A percentile compares a stretch with the other conserved stretches of the same genome.
Evolutionary conservation across 768 basidiomycete species (phyloP).

Genomic region (Suillus cothurnatus): DNA sequence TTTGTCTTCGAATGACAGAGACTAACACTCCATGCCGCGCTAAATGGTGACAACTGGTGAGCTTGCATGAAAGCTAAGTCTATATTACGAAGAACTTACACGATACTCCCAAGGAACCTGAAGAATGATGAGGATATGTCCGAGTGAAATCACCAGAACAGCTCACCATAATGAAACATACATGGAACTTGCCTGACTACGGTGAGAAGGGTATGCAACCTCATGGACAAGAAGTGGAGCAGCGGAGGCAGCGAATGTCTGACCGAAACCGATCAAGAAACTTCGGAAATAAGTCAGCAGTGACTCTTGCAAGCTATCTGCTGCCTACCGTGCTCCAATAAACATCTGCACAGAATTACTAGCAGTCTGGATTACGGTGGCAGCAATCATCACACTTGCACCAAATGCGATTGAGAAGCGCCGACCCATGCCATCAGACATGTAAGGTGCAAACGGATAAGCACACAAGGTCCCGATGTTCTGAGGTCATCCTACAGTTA

Average conservation of each 20-base stretch:
- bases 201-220: constrained; percentile 51
- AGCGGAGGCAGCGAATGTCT: constrained; percentile 33
- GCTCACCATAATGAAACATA: constrained; percentile 47
- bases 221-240: background rate
- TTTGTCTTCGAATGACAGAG: background rate
- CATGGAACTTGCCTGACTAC: constrained; percentile 44
- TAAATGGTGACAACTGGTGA: constrained; percentile 16
- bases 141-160: background rate
- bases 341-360: constrained; percentile 43
- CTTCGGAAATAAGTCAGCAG: constrained; percentile 13
- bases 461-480: constrained; percentile 42
- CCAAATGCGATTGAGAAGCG: constrained; percentile 39
- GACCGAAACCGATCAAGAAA: constrained; percentile 46
- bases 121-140: constrained; percentile 19
- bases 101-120: constrained; percentile 38
- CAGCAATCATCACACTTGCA: constrained; percentile 41
- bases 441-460: constrained; percentile 42
- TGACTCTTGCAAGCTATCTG: background rate
- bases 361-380: constrained; percentile 40
- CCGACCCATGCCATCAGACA: constrained; percentile 44
- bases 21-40: constrained; percentile 64
- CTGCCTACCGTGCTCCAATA: constrained; percentile 42
- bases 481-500: constrained; percentile 17
- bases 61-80: background rate
- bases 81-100: constrained; percentile 24